Conservation (phyloP, 345 rosid genomes). For the Mercurialis annua region DNA sequence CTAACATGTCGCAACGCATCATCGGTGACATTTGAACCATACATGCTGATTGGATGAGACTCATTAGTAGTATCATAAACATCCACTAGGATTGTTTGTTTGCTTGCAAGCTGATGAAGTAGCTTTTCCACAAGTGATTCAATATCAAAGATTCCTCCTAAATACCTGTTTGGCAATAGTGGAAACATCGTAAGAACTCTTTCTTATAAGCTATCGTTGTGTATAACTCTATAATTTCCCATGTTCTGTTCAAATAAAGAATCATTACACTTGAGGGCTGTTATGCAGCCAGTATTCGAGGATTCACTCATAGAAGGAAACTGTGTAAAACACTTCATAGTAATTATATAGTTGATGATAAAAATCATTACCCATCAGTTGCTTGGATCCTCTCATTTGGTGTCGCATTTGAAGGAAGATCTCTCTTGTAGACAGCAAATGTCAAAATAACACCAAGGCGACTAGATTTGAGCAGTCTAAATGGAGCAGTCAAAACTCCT, state of each 20-base stretch:
- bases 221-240: not conserved
- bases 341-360: not conserved
- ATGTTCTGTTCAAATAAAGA: not conserved
- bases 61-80: slow-evolving; percentile 71
- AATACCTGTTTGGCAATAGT: slow-evolving; percentile 53
- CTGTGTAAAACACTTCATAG: not conserved
- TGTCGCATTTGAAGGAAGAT: slow-evolving; percentile 75
- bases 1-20: slow-evolving; percentile 63
- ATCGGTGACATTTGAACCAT: slow-evolving; percentile 61
- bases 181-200: slow-evolving; percentile 12
- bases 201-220: not conserved
- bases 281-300: not conserved
- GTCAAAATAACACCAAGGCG: slow-evolving; percentile 96
- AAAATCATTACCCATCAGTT: slow-evolving; percentile 70
- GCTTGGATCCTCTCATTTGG: slow-evolving; percentile 79
- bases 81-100: slow-evolving; percentile 87
- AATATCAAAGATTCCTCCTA: slow-evolving; percentile 89
- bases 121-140: slow-evolving; percentile 90
- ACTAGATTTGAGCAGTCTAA: slow-evolving; percentile 75
- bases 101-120: slow-evolving; percentile 94
- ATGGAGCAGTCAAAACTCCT: slow-evolving; percentile 96
- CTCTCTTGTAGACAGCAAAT: slow-evolving; percentile 82
- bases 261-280: not conserved
- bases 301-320: not conserved
- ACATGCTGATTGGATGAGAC: slow-evolving; percentile 88